Evolutionary conservation across 352 stramenopile species (phyloP), one percentile per base, ranked within the genome.

Genomic region (Globisporangium ultimum): DNA sequence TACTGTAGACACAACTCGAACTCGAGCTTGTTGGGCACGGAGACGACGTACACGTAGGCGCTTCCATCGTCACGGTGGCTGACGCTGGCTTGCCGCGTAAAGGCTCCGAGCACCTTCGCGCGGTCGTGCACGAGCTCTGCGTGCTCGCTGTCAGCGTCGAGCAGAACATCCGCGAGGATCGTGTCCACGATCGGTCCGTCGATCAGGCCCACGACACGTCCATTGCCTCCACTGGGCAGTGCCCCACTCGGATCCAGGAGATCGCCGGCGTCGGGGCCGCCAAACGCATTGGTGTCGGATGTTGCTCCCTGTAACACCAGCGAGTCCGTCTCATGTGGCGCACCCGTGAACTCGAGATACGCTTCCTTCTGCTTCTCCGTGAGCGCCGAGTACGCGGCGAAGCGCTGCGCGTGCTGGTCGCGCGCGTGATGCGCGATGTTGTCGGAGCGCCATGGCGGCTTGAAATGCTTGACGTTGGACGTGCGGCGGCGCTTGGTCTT

Each of bases 381-480:
- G 45, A 66, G 60, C 21, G 38, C 15, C 45, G 59, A 40, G 14
- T 66, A 66, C 48, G 55, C 60, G 14, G 40, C 53, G 43, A 60
- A 66, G 21, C 53, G 52, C 21, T 20, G 47, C 32, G 22, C 60
- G 48, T 66, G 60, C 46, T 60, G 53, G 38, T 60, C 53, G 22
- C 53, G 53, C 48, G 36, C 53, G 41, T 66, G 60, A 34, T 61
- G 60, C 32, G 52, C 53, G 28, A 61, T 61, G 38, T 61, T 61
- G 40, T 66, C 60, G 8, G 60, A 60, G 17, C 60, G 60, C 52
- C 52, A 66, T n/a, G 60, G 52, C 48, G 60, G 32, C 51, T 64
- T 64, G 18, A 66, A 66, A 14, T 53, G 48, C 53, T 66, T 66
- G n/a, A 66, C 24, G 22, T 57, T 60, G 34, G 52, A 46, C 3